Base-by-base conservation (phyloP, 2,329 filamentous ascomycete genomes). In the Diplodia corticola region DNA sequence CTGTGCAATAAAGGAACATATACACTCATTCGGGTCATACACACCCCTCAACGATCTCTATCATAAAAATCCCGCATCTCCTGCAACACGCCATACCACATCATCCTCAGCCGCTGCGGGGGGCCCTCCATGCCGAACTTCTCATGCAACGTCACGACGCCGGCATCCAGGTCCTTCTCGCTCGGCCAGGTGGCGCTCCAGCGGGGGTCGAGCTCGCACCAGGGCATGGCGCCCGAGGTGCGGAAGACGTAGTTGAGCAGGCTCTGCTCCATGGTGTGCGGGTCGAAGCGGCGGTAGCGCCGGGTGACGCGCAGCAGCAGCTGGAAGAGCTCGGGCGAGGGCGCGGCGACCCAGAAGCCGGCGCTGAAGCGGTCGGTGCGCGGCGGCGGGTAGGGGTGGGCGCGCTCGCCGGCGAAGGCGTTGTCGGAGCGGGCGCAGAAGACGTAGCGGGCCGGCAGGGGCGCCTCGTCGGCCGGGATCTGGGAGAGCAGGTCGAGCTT, bases 171-270 rank as follows among this genome's bases (percentile, higher is more conserved):
- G 69, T 80, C 78, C n/a, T 67, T 68, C 66, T 72, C 63, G 50
- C 70, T 78, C 17, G 77, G 77, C 70, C 76, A 76, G n/a, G 76
- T 78, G 5, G 77, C 74, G 66, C 74, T 80, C 80, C 80, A 82
- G 17, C 70, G 72, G 63, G 73, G 73, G 61, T 77, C 69, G 55
- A 81, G 64, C 63, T 77, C 74, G 20, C 72, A 69, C 80, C 80
- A 82, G 0, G 80, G 79, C 79, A 81, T 82, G 12, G 76, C 71
- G 0, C 79, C 80, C 10, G 74, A 70, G 6, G 74, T 67, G 10
- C 80, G 72, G 67, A 80, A 79, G 2, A 78, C 80, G 68, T 82
- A 81, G 69, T 82, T 81, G 20, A 81, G 71, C 28, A 83, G 69
- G 67, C 77, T 77, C 69, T 82, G 80, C 67, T 82, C 80, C 68